Evolutionary conservation across 1,284 basidiomycete species (phyloP).

Genomic region (Erythrobasidium hasegawianum): DNA sequence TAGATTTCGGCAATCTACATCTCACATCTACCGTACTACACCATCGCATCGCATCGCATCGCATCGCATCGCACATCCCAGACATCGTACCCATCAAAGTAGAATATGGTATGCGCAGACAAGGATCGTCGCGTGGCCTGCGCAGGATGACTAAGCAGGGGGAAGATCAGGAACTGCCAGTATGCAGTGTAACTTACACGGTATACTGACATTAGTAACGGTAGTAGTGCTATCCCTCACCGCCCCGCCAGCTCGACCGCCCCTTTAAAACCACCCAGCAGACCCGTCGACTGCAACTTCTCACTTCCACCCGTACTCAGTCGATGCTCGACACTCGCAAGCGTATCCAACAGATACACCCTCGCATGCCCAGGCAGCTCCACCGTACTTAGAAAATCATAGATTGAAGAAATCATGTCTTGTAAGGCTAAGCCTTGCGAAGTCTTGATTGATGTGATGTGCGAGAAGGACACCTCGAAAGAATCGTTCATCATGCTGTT

Average conservation of each 20-base stretch:
- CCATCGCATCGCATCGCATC: too few relatives aligned
- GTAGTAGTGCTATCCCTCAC: too few relatives aligned
- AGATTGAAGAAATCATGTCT: conserved; percentile 89
- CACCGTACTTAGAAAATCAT: conserved; percentile 81
- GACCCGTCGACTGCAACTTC: conserved; percentile 86
- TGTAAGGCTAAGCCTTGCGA: conserved; percentile 91
- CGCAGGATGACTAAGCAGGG: too few relatives aligned
- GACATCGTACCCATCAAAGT: too few relatives aligned
- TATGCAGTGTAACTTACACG: too few relatives aligned
- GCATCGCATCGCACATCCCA: too few relatives aligned
- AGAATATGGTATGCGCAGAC: too few relatives aligned
- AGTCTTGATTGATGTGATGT: conserved; percentile 79
- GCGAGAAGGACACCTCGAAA: conserved; percentile 84
- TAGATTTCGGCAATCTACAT: too few relatives aligned
- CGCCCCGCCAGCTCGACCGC: conserved; percentile 62
- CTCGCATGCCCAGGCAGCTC: conserved; percentile 81
- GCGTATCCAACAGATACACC: conserved; percentile 84
- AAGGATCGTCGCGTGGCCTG: too few relatives aligned
- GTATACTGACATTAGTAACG: too few relatives aligned
- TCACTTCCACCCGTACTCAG: conserved; percentile 89
- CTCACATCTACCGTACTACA: too few relatives aligned
- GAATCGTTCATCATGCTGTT: conserved; percentile 95
- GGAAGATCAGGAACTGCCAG: too few relatives aligned
- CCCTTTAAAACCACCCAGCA: conserved; percentile 90
- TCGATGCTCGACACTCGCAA: conserved; percentile 84